Base-by-base conservation (phyloP, 805 yeast genomes). In the Sungouiozyma intestinalis region DNA sequence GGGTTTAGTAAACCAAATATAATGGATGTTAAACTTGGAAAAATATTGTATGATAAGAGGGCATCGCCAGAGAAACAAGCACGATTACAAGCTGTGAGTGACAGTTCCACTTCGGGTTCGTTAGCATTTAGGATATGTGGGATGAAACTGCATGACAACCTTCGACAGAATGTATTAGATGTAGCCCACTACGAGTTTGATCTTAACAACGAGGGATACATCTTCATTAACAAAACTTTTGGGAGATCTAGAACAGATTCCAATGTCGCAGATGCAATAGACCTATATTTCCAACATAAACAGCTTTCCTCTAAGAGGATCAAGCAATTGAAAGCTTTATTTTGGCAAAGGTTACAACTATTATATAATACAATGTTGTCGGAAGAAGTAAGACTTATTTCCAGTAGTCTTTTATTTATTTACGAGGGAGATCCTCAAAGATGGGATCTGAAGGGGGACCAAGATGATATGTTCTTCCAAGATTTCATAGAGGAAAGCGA, bases 91-190 rank as follows among this genome's bases (percentile, higher is more conserved):
- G 62, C 68, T 19, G 96, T 92, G 0, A 73, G 92, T 36, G 55
- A 63, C 1, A 44, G 65, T 0, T 90, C 97, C 1, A 90, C 97
- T 0, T 81, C 92, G 36, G 95, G 96, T 0, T 65, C 79, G 3
- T 65, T 85, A 11, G 72, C 77, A 15, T 78, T 81, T 48, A 67
- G 98, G 45, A 76, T 90, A 3, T 88, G 97, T 52, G 98, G 98
- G 0, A 84, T 90, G 90, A 79, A 79, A 46, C 60, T 81, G 4
- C 69, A 59, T 48, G 45, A 51, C 20, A 51, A 51, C 29, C 15
- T 39, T 1, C 16, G 13, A 13, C 45, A 43, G 3, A 38, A 42
- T n/a, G 42, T 54, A n/a, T 53, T 62, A 5, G 55, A 49, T 6
- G 16, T 33, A 2, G 21, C 42, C 3, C 50, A 46, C 39, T 45